Evolutionary conservation across 805 yeast genomes (phyloP), one percentile per base, ranked within the genome.

Genomic region (Ogataea ramenticola): DNA sequence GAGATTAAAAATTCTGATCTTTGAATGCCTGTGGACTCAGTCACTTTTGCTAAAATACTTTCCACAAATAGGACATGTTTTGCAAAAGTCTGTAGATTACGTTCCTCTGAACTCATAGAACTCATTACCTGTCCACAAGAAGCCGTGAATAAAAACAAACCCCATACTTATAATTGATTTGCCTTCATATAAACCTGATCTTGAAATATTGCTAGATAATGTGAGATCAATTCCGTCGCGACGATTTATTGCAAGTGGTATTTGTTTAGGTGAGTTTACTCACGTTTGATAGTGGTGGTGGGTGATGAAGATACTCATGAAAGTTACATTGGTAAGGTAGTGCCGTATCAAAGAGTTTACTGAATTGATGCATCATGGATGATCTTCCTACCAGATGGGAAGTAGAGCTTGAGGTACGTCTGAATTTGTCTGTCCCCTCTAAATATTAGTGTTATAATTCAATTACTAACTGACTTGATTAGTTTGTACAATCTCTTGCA

Each of bases 401-500:
- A 56, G 78, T 86, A 20, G 96, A 86, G 30, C 43, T 41, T n/a
- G 43, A 41, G 29, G 45, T 37, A 33, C n/a, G 41, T 37, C 15
- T 12, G 1, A 6, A 4, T 2, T 19, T 31, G 20, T 19, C n/a
- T 35, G 20, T 22, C 15, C 7, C 19, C 20, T 11, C 26, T 2
- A 6, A 22, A 12, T 29, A 5, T 16, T 7, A 3, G n/a, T n/a
- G n/a, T n/a, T n/a, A n/a, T n/a, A n/a, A n/a, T n/a, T n/a, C n/a
- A n/a, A n/a, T n/a, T n/a, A n/a, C n/a, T n/a, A n/a, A n/a, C n/a
- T n/a, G n/a, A n/a, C n/a, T n/a, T n/a, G n/a, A n/a, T n/a, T 45
- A 86, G 76, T 91, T 91, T 64, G 95, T 91, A 3, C 98, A 91
- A 64, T 82, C 96, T 15, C 70, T 91, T 30, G 87, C 96, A 2